A percentile compares a stretch with the other conserved stretches of the same genome.
These are phyloP conservation scores for Curvularia sp. DNA, from an alignment of 2,329 filamentous ascomycete genomes.

Conservation along the genomic window DNA sequence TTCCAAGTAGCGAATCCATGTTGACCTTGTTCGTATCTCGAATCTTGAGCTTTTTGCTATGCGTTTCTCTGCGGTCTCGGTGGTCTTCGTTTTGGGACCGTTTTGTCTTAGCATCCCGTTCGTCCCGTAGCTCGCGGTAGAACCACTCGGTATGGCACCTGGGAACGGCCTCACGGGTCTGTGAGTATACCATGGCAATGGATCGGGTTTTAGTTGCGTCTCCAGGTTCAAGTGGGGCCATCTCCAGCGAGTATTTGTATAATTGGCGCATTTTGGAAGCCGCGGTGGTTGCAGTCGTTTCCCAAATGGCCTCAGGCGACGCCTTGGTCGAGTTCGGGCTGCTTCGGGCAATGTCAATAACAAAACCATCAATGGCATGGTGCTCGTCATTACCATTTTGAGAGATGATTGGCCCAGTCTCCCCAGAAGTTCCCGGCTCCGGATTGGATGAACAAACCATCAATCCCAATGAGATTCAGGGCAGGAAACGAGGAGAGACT, in stretches of 20 bases:
- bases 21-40: slow-evolving; percentile 28
- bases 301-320: slow-evolving; percentile 15
- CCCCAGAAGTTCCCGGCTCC: neutral
- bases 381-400: neutral
- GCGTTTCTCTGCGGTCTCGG: neutral
- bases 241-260: slow-evolving; percentile 14
- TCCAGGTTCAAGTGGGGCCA: neutral
- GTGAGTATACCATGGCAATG: slow-evolving; percentile 10
- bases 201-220: neutral
- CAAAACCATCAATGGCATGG: neutral
- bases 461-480: slow-evolving; percentile 24
- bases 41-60: slow-evolving; percentile 33
- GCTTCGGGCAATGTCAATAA: neutral
- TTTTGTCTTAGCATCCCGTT: neutral
- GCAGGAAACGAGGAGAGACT: slow-evolving; percentile 23
- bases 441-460: neutral
- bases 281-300: slow-evolving; percentile 8
- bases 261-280: slow-evolving; percentile 23
- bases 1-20: slow-evolving; percentile 31
- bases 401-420: slow-evolving; percentile 9
- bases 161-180: neutral
- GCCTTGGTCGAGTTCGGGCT: neutral
- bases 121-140: slow-evolving; percentile 6
- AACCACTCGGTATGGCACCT: slow-evolving; percentile 15
- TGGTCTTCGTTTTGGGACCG: neutral